These are phyloP conservation scores for Hymenoscyphus linearis DNA, from an alignment of 2,329 filamentous ascomycete species.

Conservation along the genomic window DNA sequence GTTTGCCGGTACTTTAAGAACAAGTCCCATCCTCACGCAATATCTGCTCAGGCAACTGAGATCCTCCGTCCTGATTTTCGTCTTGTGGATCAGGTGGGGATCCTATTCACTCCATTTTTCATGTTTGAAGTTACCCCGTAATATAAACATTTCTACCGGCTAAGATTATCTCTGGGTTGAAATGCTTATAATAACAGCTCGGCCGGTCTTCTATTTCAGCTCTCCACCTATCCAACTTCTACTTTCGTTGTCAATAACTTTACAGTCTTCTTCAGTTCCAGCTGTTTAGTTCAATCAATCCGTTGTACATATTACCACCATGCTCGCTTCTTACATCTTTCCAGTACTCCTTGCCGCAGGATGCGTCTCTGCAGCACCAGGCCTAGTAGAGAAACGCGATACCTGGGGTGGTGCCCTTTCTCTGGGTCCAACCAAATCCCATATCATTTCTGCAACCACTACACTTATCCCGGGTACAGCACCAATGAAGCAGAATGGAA, in stretches of 20 bases:
- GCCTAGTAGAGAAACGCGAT: slow-evolving; percentile 19
- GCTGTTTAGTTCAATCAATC: neutral
- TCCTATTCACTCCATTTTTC: neutral
- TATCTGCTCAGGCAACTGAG: neutral
- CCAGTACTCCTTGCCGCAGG: neutral
- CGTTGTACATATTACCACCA: neutral
- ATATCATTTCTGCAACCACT: slow-evolving; percentile 37
- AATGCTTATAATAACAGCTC: neutral
- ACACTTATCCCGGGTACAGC: slow-evolving; percentile 37
- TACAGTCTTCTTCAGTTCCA: neutral
- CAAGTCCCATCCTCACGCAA: neutral
- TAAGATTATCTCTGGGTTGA: neutral
- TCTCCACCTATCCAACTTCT: neutral
- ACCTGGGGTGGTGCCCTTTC: slow-evolving; percentile 37
- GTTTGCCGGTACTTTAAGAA: neutral
- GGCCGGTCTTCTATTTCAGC: neutral
- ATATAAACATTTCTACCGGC: neutral
- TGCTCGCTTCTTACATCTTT: neutral
- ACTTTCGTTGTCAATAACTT: neutral
- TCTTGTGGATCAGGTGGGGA: neutral
- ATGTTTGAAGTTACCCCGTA: neutral
- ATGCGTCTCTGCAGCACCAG: neutral
- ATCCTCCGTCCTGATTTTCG: neutral
- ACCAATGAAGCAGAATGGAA: slow-evolving; percentile 35
- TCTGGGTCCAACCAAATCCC: slow-evolving; percentile 35